Conservation (phyloP, 176 grass and related monocot species). For the Cocos nucifera region DNA sequence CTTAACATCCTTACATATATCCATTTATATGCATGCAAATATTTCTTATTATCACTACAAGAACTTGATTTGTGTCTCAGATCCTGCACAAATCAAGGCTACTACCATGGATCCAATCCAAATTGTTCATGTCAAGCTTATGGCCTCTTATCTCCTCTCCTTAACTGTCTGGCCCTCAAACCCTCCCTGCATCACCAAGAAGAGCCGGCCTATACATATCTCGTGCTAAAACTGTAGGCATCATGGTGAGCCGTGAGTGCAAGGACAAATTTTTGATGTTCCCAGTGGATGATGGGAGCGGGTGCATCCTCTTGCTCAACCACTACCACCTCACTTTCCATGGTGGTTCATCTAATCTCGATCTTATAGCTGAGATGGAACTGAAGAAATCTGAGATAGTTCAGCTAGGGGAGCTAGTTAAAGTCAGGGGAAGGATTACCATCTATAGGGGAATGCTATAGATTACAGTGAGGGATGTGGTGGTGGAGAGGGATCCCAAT, state of each 20-base stretch:
- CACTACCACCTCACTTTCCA: slow-evolving; percentile 10
- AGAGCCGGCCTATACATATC: slow-evolving; percentile 27
- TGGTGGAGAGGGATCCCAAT: slow-evolving; percentile 77
- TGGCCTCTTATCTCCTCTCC: slow-evolving; percentile 55
- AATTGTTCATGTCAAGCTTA: slow-evolving; percentile 44
- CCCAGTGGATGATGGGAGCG: slow-evolving; percentile 65
- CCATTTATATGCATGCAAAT: no score
- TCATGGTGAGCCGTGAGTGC: slow-evolving; percentile 48
- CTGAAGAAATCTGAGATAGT: slow-evolving; percentile 29
- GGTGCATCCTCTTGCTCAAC: slow-evolving; percentile 69
- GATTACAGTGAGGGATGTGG: slow-evolving; percentile 51
- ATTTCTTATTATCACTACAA: no score
- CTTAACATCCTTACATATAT: no score
- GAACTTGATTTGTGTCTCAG: no score
- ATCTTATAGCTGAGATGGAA: slow-evolving; percentile 38
- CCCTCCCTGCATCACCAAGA: slow-evolving; percentile 25
- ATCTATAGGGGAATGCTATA: slow-evolving; percentile 48
- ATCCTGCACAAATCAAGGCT: not conserved
- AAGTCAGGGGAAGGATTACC: slow-evolving; percentile 56
- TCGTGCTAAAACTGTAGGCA: slow-evolving; percentile 39
- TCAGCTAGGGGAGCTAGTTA: slow-evolving; percentile 43
- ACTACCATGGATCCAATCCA: slow-evolving; percentile 29
- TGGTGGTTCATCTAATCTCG: slow-evolving; percentile 6
- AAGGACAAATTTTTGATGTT: slow-evolving; percentile 53
- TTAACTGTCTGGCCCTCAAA: slow-evolving; percentile 20